Conservation (phyloP, 257 asterid genomes). For the Solanum etuberosum region DNA sequence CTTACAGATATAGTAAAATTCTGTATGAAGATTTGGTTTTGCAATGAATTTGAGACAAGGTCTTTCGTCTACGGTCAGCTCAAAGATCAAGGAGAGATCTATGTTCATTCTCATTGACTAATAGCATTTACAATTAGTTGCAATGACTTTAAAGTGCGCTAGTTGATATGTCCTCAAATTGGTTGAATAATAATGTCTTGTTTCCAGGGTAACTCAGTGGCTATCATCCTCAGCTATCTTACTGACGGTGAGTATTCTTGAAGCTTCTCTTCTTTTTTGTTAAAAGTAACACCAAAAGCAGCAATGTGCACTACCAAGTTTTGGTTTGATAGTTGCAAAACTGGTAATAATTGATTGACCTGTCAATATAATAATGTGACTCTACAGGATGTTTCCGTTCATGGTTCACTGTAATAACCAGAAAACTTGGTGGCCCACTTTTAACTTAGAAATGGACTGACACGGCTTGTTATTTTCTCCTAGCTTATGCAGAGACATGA, state of each 20-base stretch:
- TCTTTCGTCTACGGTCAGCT: not conserved
- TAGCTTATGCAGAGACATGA: no score
- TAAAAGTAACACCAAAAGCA: not conserved
- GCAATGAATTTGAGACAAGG: not conserved
- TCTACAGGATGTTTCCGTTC: no score
- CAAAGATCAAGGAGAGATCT: no score
- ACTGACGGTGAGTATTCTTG: conserved; percentile 29
- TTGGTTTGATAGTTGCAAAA: no score
- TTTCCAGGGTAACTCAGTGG: conserved; percentile 71
- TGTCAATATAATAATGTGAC: no score
- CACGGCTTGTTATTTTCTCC: no score
- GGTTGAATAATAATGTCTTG: not conserved
- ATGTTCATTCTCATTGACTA: no score
- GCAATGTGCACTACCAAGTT: not conserved
- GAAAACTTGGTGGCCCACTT: no score
- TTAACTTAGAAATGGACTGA: no score
- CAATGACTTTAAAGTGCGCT: not conserved
- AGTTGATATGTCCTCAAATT: not conserved
- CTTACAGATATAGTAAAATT: not conserved
- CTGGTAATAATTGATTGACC: no score
- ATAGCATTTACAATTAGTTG: not conserved
- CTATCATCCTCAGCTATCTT: conserved; percentile 90
- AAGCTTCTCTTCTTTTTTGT: not conserved
- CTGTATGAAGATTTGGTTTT: no score
- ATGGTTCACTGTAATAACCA: no score